Evolutionary conservation across 2,329 filamentous ascomycete species (phyloP), one percentile per base, ranked within the genome.

Genomic region (Coniochaeta hoffmannii): DNA sequence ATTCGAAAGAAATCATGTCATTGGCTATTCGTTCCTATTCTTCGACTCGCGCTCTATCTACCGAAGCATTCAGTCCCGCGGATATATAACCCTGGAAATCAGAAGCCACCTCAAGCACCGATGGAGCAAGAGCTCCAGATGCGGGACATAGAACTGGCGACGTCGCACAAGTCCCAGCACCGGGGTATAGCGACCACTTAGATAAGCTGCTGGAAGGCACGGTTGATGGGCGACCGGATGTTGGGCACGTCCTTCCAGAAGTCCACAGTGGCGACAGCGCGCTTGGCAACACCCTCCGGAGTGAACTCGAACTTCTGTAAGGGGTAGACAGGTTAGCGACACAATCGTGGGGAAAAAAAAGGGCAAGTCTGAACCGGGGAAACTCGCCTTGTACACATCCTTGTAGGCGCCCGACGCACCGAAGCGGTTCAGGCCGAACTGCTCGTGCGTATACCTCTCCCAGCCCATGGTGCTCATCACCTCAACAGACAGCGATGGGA

Each of bases 371-470:
- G 17, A 8, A 24, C 17, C 28, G 22, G 38, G 24, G 49, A 14
- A 57, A 74, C 82, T 75, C 79, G 80, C 89, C 82, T 89, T 88
- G 84, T 99, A 99, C 59, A 99, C 91, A 68, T 97, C 87, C 87
- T 93, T 93, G 82, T 97, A 97, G 64, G 93, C 88, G 68, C 93
- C 94, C 56, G 90, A 96, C 64, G 93, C 93, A 85, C 94, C 94
- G 76, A 99, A 99, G 72, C 94, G 86, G 88, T 99, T 99, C 64
- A 99, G 86, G 72, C 94, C 94, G 69, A 99, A 99, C 80, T 99
- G 94, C 85, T 99, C 94, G 78, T 99, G 93, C 58, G 91, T 89
- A 80, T 97, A 99, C 75, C 93, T 89, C 84, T 97, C 92, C 94
- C 94, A 99, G 65, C 94, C 94, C 76, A 97, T 86, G 64, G 94